Conservation (phyloP, 2,329 filamentous ascomycete genomes). For the Scedosporium apiospermum region DNA sequence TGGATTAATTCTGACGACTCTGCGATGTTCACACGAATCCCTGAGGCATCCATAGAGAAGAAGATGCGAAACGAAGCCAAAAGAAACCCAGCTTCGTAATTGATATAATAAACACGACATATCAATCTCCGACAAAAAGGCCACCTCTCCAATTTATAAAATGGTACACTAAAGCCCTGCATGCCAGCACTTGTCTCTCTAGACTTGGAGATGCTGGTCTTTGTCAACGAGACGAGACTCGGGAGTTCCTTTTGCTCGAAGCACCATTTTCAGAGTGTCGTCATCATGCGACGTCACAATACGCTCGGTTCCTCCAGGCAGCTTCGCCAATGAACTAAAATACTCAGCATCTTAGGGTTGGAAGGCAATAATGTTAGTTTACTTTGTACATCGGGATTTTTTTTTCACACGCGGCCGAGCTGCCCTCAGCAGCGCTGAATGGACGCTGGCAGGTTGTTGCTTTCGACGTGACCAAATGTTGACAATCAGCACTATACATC, state of each 20-base stretch:
- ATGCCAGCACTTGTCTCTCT: too few relatives aligned
- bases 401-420: too few relatives aligned
- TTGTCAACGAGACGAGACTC: not conserved
- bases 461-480: not conserved
- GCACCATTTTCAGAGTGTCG: not conserved
- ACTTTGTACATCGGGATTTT: too few relatives aligned
- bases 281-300: not conserved
- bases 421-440: too few relatives aligned
- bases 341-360: not conserved
- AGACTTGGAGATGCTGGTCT: too few relatives aligned
- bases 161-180: too few relatives aligned
- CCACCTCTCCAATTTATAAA: too few relatives aligned
- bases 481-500: not conserved
- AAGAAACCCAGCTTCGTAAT: not conserved
- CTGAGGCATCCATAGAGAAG: not conserved
- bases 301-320: not conserved
- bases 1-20: not conserved
- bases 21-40: not conserved
- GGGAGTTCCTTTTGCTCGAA: not conserved
- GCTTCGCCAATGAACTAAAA: not conserved
- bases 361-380: too few relatives aligned
- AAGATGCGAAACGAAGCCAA: not conserved
- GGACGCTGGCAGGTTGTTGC: not conserved
- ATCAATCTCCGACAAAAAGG: too few relatives aligned
- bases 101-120: too few relatives aligned